Conservation (phyloP, 805 yeast genomes). For the Yarrowia sp. region DNA sequence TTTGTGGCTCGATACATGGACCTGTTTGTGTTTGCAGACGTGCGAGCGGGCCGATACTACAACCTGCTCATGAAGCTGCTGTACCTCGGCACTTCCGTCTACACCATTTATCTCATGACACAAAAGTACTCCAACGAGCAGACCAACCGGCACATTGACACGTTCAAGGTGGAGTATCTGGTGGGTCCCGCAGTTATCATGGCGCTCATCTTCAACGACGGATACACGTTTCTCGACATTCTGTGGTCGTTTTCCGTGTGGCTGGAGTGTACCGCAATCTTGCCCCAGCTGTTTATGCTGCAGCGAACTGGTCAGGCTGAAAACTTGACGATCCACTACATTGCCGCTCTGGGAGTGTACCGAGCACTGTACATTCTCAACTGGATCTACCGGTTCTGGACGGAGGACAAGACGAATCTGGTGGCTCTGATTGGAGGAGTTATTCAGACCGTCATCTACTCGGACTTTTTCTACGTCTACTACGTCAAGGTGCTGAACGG, state of each 20-base stretch:
- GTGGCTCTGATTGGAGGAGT: constrained; percentile 77
- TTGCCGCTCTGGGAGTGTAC: constrained; percentile 88
- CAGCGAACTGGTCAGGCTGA: constrained; percentile 88
- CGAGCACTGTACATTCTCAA: constrained; percentile 88
- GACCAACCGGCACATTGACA: constrained; percentile 59
- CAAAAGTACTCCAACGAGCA: constrained; percentile 55
- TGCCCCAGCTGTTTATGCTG: constrained; percentile 89
- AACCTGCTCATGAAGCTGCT: constrained; percentile 78
- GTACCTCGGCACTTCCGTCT: constrained; percentile 71
- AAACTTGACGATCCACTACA: constrained; percentile 84
- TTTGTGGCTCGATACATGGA: constrained; percentile 73
- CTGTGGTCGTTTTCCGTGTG: constrained; percentile 88
- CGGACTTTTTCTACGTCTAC: constrained; percentile 94
- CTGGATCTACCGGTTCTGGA: constrained; percentile 83
- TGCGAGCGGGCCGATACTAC: constrained; percentile 43
- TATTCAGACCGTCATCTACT: constrained; percentile 80
- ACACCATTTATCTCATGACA: constrained; percentile 71
- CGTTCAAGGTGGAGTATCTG: constrained; percentile 72
- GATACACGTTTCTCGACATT: constrained; percentile 54
- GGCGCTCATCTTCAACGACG: constrained; percentile 63
- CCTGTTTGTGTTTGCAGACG: constrained; percentile 49
- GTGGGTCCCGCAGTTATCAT: constrained; percentile 59
- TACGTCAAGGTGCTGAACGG: constrained; percentile 78
- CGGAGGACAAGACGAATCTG: constrained; percentile 62
- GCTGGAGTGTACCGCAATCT: constrained; percentile 87